Conservation (phyloP, 768 basidiomycete species). For the Chlorophyllum brunneum region DNA sequence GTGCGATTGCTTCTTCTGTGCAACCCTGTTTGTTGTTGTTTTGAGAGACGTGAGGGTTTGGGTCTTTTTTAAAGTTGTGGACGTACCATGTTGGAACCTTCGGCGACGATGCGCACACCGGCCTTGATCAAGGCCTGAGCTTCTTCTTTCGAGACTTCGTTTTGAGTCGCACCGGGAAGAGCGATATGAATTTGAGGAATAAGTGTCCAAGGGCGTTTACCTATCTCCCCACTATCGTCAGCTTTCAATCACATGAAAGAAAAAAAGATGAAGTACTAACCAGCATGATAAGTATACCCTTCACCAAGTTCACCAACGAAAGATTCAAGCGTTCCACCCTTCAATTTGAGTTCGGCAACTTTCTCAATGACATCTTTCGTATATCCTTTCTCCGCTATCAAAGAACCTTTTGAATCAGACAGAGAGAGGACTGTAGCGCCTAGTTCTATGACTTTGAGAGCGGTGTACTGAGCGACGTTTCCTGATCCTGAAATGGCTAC, state of each 20-base stretch:
- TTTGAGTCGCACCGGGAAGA: slow-evolving; percentile 69
- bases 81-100: slow-evolving; percentile 68
- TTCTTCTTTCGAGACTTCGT: slow-evolving; percentile 66
- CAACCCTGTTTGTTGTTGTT: slow-evolving; percentile 45
- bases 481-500: slow-evolving; percentile 65
- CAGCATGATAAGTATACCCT: slow-evolving; percentile 48
- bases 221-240: slow-evolving; percentile 18
- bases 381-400: slow-evolving; percentile 58
- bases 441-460: slow-evolving; percentile 73
- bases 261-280: slow-evolving; percentile 16
- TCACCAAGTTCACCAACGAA: slow-evolving; percentile 24
- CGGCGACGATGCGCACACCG: slow-evolving; percentile 67
- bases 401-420: slow-evolving; percentile 70
- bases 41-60: background rate
- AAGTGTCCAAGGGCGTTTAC: slow-evolving; percentile 66
- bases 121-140: slow-evolving; percentile 67
- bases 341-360: slow-evolving; percentile 51
- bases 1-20: slow-evolving; percentile 66
- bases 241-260: background rate
- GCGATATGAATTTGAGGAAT: slow-evolving; percentile 61
- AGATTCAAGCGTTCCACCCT: slow-evolving; percentile 43
- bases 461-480: slow-evolving; percentile 75
- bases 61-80: background rate
- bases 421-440: slow-evolving; percentile 68
- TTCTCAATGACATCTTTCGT: slow-evolving; percentile 50